Conservation (phyloP, 768 basidiomycete genomes). For the Pholiota conissans region DNA sequence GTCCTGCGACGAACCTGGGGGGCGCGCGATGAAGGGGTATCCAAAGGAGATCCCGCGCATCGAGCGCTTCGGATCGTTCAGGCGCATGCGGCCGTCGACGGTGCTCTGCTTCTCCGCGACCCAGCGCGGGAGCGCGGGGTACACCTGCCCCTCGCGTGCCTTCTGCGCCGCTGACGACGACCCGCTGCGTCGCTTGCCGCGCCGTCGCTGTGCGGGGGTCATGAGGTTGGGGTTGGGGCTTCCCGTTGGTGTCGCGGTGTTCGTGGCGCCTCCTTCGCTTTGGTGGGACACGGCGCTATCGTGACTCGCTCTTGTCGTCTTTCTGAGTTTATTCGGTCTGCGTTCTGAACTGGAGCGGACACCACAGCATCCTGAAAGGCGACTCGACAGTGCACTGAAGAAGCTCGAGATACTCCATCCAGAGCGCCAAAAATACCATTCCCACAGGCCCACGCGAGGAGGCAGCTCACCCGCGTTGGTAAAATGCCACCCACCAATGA, state of each 20-base stretch:
- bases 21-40: constrained; percentile 62
- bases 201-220: constrained; percentile 10
- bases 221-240: neutral
- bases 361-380: constrained; percentile 29
- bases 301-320: neutral
- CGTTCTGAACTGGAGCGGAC: constrained; percentile 10
- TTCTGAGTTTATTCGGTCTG: constrained; percentile 10
- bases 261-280: constrained; percentile 13
- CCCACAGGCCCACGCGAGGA: constrained; percentile 43
- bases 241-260: neutral
- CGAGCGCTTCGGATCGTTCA: constrained; percentile 45
- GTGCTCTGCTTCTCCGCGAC: constrained; percentile 44
- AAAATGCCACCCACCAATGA: constrained; percentile 75
- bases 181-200: constrained; percentile 19
- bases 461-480: constrained; percentile 47
- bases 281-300: neutral
- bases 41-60: constrained; percentile 50
- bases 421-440: constrained; percentile 48
- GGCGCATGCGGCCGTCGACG: constrained; percentile 39
- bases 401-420: constrained; percentile 20
- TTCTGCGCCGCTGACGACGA: constrained; percentile 11
- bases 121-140: constrained; percentile 40
- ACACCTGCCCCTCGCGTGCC: constrained; percentile 25
- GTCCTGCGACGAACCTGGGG: constrained; percentile 26
- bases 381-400: constrained; percentile 3